Conservation (phyloP, 768 basidiomycete genomes). For the Hysterangium stoloniferum region DNA sequence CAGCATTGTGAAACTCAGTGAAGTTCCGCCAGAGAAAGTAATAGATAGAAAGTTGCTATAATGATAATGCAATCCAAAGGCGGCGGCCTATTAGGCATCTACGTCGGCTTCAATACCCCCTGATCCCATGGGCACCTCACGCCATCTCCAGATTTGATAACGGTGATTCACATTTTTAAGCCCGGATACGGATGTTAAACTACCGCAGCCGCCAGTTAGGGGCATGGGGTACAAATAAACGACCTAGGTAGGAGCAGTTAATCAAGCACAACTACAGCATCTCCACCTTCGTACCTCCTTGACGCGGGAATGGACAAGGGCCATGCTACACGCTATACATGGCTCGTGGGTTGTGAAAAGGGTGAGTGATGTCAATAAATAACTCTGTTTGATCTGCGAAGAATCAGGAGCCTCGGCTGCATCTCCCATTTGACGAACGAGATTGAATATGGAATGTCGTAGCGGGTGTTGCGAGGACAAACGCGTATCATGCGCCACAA, state of each 20-base stretch:
- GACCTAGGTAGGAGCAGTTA: conserved; percentile 27
- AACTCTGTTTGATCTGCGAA: conserved; percentile 64
- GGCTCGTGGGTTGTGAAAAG: conserved; percentile 95
- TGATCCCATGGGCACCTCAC: background rate
- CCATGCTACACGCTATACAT: conserved; percentile 98
- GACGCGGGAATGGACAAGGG: conserved; percentile 89
- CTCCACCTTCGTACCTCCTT: conserved; percentile 48
- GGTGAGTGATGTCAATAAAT: conserved; percentile 77
- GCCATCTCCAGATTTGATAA: conserved; percentile 67
- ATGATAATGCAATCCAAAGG: too few relatives aligned
- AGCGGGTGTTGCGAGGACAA: conserved; percentile 64
- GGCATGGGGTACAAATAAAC: conserved; percentile 64
- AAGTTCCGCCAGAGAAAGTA: too few relatives aligned
- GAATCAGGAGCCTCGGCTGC: conserved; percentile 22
- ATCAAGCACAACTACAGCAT: conserved; percentile 23
- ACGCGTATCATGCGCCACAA: conserved; percentile 67
- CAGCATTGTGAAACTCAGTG: too few relatives aligned
- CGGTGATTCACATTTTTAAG: conserved; percentile 88
- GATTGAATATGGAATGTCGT: conserved; percentile 76
- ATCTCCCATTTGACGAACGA: conserved; percentile 61
- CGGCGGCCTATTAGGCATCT: conserved; percentile 6
- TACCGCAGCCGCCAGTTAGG: conserved; percentile 82
- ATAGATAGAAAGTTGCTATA: too few relatives aligned
- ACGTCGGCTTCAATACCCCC: background rate
- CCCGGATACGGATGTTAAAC: conserved; percentile 64